A percentile compares a stretch with the other conserved stretches of the same genome.
Conservation (phyloP, 352 stramenopile genomes). For the Achlya hypogyna region DNA sequence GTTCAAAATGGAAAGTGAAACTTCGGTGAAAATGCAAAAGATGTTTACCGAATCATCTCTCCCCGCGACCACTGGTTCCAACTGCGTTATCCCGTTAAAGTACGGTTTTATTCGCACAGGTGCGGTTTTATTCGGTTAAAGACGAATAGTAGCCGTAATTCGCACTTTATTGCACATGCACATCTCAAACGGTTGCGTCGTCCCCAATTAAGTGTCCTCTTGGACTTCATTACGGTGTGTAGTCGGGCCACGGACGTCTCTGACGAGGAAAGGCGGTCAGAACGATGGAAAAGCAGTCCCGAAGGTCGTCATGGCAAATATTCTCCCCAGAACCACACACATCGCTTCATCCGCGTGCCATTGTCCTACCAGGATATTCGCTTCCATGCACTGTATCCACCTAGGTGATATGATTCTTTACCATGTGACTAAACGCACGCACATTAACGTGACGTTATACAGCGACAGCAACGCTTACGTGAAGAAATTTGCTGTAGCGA, state of each 20-base stretch:
- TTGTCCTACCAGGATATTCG: background rate
- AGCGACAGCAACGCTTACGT: background rate
- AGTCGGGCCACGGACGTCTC: no score
- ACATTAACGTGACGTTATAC: background rate
- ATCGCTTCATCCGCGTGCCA: no score
- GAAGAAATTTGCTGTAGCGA: no score
- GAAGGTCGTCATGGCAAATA: no score
- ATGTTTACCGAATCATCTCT: conserved; percentile 7
- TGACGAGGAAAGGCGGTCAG: no score
- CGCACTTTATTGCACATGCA: background rate
- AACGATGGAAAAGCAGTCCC: no score
- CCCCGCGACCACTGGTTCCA: conserved; percentile 3
- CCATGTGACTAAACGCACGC: background rate
- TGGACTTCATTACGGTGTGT: no score
- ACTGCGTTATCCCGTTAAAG: background rate
- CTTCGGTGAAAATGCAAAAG: background rate
- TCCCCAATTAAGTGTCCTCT: no score
- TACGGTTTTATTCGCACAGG: background rate
- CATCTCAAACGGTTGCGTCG: no score
- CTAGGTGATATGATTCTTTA: background rate
- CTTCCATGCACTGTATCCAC: background rate
- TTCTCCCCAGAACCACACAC: no score
- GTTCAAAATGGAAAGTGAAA: conserved; percentile 17
- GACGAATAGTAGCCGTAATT: background rate
- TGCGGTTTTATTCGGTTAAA: background rate